These are phyloP conservation scores for Claviceps spartinae DNA, from an alignment of 2,329 filamentous ascomycete genomes.

Conservation along the genomic window DNA sequence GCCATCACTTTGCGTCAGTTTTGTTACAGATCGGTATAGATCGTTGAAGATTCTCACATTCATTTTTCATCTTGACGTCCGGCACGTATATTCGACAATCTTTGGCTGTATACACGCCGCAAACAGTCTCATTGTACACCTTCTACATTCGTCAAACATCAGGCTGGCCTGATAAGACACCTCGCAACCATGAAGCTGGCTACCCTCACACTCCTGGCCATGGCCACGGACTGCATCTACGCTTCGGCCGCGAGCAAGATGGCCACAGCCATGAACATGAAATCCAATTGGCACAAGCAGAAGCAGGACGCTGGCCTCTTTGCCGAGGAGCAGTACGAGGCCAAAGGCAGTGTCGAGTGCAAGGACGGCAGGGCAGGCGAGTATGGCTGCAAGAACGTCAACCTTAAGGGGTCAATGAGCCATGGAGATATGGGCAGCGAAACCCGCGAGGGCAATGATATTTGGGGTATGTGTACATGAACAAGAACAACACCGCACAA, in stretches of 20 bases:
- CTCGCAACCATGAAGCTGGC: neutral
- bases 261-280: neutral
- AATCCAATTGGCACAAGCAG: neutral
- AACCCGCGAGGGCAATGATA: conserved; percentile 21
- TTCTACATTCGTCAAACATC: no score
- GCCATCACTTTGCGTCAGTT: neutral
- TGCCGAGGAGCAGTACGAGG: neutral
- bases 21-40: neutral
- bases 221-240: neutral
- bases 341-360: neutral
- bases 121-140: no score
- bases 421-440: conserved; percentile 22
- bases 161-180: no score
- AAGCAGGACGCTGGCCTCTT: conserved; percentile 1
- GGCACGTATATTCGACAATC: neutral
- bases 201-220: neutral
- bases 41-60: no score
- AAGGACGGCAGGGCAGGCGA: conserved; percentile 10
- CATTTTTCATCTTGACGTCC: neutral
- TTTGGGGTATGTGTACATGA: conserved; percentile 15
- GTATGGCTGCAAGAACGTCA: conserved; percentile 21
- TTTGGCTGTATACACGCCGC: neutral
- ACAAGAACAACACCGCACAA: neutral
- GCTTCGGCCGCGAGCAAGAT: neutral
- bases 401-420: conserved; percentile 22